Percentiles rank a stretch among this genome's conserved stretches.
Conservation (phyloP, 2,329 filamentous ascomycete genomes). For the Sclerotinia borealis region DNA sequence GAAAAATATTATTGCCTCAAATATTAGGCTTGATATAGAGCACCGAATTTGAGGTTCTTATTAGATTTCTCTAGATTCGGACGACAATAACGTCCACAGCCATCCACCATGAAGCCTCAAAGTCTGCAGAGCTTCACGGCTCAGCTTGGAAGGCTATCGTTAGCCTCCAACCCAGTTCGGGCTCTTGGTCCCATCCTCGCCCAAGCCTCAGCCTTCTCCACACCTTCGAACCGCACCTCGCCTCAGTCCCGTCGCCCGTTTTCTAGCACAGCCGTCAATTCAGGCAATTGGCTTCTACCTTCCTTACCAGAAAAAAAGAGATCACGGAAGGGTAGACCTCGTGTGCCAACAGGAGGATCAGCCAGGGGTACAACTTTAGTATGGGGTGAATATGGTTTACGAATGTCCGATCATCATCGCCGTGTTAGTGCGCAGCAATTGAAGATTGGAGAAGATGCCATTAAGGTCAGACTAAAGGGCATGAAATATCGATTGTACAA, state of each 20-base stretch:
- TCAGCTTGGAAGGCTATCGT: constrained; percentile 28
- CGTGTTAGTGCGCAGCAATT: constrained; percentile 82
- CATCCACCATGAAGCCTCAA: constrained; percentile 27
- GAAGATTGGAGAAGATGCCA: constrained; percentile 88
- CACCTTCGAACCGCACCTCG: constrained; percentile 30
- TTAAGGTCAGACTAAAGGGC: constrained; percentile 79
- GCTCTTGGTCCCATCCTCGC: constrained; percentile 16
- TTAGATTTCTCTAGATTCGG: background rate
- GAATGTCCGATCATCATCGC: constrained; percentile 89
- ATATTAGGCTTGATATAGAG: background rate
- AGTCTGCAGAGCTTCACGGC: constrained; percentile 26
- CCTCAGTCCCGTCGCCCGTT: constrained; percentile 56
- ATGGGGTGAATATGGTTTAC: constrained; percentile 92
- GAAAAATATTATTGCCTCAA: background rate
- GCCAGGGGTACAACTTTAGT: constrained; percentile 89
- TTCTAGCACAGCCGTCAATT: constrained; percentile 56
- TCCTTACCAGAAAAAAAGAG: constrained; percentile 76
- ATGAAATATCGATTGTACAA: constrained; percentile 92
- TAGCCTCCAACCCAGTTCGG: constrained; percentile 32
- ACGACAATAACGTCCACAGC: constrained; percentile 11
- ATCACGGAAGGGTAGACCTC: constrained; percentile 79
- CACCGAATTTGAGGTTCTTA: background rate
- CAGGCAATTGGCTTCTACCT: constrained; percentile 77
- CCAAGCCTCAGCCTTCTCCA: constrained; percentile 21
- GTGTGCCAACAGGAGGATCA: constrained; percentile 85